phyloP scores from a whole-genome alignment of 139 green algal genomes.

The Chlorella sp. region DNA sequence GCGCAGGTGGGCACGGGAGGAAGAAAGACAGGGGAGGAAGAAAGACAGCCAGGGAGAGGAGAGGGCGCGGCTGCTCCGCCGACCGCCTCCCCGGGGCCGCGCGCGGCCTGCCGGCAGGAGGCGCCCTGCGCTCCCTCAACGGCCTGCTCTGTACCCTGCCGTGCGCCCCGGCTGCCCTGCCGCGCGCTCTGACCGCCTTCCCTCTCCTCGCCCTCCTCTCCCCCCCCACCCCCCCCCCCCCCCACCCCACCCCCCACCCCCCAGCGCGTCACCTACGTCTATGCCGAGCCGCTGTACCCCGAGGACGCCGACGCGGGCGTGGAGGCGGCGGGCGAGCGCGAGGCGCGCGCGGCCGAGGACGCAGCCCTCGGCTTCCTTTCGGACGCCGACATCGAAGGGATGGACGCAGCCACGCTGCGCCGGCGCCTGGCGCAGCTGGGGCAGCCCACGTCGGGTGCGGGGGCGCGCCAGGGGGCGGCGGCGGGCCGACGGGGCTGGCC shows the following conservation, averaged over 20 bases:
- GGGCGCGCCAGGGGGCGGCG: no score
- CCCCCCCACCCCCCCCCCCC: no score
- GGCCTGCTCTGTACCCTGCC: not conserved
- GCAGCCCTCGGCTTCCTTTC: not conserved
- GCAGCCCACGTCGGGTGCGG: slow-evolving; percentile 23
- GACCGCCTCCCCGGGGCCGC: not conserved
- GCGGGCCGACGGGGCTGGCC: no score
- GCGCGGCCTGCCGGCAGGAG: not conserved
- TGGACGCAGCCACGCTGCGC: slow-evolving; percentile 42
- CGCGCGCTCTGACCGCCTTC: no score
- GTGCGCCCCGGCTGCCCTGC: not conserved
- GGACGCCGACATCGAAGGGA: slow-evolving; percentile 35
- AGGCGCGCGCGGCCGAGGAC: not conserved
- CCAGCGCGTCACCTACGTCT: slow-evolving; percentile 1
- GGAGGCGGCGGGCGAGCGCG: no score
- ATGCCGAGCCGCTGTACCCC: not conserved
- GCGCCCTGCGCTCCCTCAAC: not conserved
- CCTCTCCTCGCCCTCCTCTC: no score
- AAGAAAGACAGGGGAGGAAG: not conserved
- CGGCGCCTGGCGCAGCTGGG: slow-evolving; percentile 31
- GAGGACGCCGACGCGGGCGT: not conserved
- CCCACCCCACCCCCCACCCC: not conserved
- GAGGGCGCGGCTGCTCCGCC: not conserved
- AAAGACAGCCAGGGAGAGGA: not conserved
- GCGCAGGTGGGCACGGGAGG: slow-evolving; percentile 27